These are phyloP conservation scores for Abortiporus biennis DNA, from an alignment of 1,284 basidiomycete genomes.

Conservation along the genomic window DNA sequence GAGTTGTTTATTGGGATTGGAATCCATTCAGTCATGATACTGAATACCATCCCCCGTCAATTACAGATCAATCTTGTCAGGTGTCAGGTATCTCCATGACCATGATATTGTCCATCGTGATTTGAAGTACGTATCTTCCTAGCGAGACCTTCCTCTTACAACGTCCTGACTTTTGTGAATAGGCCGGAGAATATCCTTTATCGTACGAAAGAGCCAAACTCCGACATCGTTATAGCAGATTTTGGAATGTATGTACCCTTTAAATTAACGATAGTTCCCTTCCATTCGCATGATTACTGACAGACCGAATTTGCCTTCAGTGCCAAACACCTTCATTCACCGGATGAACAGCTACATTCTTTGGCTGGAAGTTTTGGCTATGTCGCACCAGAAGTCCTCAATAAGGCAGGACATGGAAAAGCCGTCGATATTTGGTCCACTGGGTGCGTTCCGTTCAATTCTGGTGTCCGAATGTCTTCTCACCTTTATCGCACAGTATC, in stretches of 20 bases:
- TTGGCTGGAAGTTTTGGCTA: conserved; percentile 93
- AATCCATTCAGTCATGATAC: too few species aligned
- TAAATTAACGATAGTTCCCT: not conserved
- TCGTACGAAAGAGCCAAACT: conserved; percentile 65
- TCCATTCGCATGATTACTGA: not conserved
- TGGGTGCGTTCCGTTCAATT: conserved; percentile 49
- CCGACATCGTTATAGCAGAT: conserved; percentile 88
- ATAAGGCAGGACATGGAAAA: conserved; percentile 81
- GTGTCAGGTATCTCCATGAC: conserved; percentile 78
- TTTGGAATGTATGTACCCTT: conserved; percentile 79
- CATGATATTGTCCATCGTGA: conserved; percentile 92
- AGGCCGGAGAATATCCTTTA: conserved; percentile 95
- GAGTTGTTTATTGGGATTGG: too few species aligned
- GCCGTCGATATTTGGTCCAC: conserved; percentile 93
- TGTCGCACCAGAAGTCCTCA: conserved; percentile 89
- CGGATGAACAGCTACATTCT: conserved; percentile 74
- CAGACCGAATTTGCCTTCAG: conserved; percentile 28
- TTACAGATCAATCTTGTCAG: conserved; percentile 66
- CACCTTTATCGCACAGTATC: conserved; percentile 43
- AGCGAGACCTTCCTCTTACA: not conserved
- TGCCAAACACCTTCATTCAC: conserved; percentile 78
- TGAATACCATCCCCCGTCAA: too few species aligned
- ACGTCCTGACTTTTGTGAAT: not conserved
- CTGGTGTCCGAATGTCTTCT: not conserved
- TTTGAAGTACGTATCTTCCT: conserved; percentile 56